These are phyloP conservation scores for Barnettozyma salicaria DNA, from an alignment of 805 yeast species.

Conservation along the genomic window DNA sequence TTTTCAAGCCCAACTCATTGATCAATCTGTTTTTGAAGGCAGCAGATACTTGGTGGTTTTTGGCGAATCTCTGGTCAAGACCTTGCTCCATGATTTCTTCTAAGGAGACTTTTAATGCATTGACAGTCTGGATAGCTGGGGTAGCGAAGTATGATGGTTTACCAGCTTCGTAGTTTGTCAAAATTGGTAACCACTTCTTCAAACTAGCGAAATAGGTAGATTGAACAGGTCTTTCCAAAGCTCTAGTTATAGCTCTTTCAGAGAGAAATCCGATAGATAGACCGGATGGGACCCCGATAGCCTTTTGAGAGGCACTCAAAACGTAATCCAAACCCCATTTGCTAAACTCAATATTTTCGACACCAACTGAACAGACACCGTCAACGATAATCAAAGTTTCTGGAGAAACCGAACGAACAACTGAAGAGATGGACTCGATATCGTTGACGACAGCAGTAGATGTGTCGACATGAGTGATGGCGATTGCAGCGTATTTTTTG, in stretches of 20 bases:
- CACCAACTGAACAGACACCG: conserved; percentile 92
- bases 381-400: conserved; percentile 82
- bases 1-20: conserved; percentile 54
- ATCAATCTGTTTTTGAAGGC: conserved; percentile 53
- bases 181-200: conserved; percentile 81
- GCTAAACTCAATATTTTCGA: conserved; percentile 80
- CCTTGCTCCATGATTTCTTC: conserved; percentile 55
- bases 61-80: conserved; percentile 54
- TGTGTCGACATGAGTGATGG: conserved; percentile 94
- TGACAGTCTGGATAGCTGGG: conserved; percentile 85
- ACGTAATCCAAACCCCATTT: conserved; percentile 87
- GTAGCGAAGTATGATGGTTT: conserved; percentile 90
- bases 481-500: conserved; percentile 58
- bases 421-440: conserved; percentile 52
- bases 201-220: conserved; percentile 57
- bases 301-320: conserved; percentile 92
- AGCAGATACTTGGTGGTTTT: conserved; percentile 57
- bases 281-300: conserved; percentile 92
- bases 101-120: conserved; percentile 73
- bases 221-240: conserved; percentile 43
- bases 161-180: conserved; percentile 80
- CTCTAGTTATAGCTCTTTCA: conserved; percentile 62
- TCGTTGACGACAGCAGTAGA: conserved; percentile 88
- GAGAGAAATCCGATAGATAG: conserved; percentile 73
- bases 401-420: conserved; percentile 65